These are phyloP conservation scores for Hyaloscypha finlandica DNA, from an alignment of 495 filamentous ascomycete genomes.

Conservation along the genomic window DNA sequence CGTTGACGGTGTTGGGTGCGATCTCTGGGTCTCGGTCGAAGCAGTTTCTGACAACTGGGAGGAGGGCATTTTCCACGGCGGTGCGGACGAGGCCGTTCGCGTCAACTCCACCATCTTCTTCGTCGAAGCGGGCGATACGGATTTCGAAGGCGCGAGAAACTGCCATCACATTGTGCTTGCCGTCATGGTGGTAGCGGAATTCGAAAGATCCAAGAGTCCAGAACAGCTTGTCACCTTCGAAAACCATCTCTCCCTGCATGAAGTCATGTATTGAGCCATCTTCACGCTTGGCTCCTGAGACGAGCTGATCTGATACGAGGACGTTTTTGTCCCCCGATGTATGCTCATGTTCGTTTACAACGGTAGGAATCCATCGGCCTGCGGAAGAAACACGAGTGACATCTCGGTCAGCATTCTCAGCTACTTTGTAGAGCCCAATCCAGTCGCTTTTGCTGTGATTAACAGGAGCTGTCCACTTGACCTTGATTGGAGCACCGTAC, in stretches of 20 bases:
- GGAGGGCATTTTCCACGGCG: slow-evolving; percentile 71
- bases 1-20: slow-evolving; percentile 76
- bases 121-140: slow-evolving; percentile 74
- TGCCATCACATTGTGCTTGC: slow-evolving; percentile 93
- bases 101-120: slow-evolving; percentile 57
- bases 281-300: slow-evolving; percentile 45
- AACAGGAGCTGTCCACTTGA: slow-evolving; percentile 88
- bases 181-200: slow-evolving; percentile 95
- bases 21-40: slow-evolving; percentile 92
- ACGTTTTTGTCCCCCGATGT: slow-evolving; percentile 78
- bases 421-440: slow-evolving; percentile 93
- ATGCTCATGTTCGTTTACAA: slow-evolving; percentile 74
- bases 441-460: slow-evolving; percentile 94
- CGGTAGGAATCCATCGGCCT: slow-evolving; percentile 87
- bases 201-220: slow-evolving; percentile 96
- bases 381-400: slow-evolving; percentile 80
- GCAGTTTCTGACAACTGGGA: slow-evolving; percentile 86
- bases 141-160: slow-evolving; percentile 94
- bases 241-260: slow-evolving; percentile 77
- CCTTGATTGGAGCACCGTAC: slow-evolving; percentile 88
- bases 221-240: slow-evolving; percentile 92
- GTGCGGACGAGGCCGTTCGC: slow-evolving; percentile 50
- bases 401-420: slow-evolving; percentile 86
- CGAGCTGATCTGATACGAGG: slow-evolving; percentile 60
- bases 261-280: slow-evolving; percentile 53